Percentiles rank a stretch among this genome's conserved stretches.
Evolutionary conservation across 108 stramenopile species (phyloP).

Genomic region (Skeletonema tropicum): DNA sequence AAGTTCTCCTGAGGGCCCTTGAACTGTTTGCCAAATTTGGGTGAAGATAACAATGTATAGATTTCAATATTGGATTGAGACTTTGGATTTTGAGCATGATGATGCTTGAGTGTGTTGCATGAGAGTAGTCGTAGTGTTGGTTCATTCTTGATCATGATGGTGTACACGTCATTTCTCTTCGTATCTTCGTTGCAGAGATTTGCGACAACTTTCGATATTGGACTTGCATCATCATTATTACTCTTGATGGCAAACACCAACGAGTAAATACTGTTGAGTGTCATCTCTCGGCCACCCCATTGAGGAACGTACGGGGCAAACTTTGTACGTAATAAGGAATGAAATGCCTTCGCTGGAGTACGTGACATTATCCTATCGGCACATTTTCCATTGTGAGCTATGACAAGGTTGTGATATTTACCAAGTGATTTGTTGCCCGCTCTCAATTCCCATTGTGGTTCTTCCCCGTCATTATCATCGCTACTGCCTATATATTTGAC

Average conservation of each 20-base stretch:
- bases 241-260: constrained; percentile 58
- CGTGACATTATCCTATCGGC: constrained; percentile 86
- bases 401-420: constrained; percentile 69
- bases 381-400: constrained; percentile 93
- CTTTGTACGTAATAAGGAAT: constrained; percentile 66
- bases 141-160: constrained; percentile 69
- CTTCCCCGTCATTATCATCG: background rate
- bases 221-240: constrained; percentile 7
- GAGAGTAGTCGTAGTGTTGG: constrained; percentile 63
- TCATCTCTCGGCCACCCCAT: constrained; percentile 79
- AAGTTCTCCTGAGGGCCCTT: constrained; percentile 89
- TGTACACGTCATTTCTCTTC: constrained; percentile 43
- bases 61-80: constrained; percentile 56
- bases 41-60: constrained; percentile 80
- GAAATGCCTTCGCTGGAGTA: constrained; percentile 77
- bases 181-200: constrained; percentile 16
- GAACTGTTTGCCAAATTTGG: constrained; percentile 74
- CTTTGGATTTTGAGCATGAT: constrained; percentile 25
- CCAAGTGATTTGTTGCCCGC: constrained; percentile 62
- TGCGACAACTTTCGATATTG: constrained; percentile 26
- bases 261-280: constrained; percentile 78
- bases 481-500: constrained; percentile 52
- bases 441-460: constrained; percentile 58
- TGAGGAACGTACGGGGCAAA: constrained; percentile 71
- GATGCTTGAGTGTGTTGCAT: constrained; percentile 71